Base-by-base conservation (phyloP, 257 asterid species). In the Plantago ovata region DNA sequence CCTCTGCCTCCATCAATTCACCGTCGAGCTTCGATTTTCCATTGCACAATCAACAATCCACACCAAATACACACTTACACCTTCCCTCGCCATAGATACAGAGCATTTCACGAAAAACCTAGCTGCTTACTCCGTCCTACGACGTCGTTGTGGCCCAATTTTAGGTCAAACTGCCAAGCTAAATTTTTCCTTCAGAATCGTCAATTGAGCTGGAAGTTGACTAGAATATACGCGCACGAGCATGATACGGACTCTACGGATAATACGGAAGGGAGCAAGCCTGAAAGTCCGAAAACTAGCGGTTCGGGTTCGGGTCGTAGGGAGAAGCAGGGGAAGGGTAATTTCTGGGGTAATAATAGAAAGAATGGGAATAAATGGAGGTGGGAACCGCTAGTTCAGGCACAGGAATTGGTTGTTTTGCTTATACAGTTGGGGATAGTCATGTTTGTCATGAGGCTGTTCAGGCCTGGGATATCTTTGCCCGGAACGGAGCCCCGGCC, bases 351-450 rank as follows among this genome's bases (percentile, higher is more conserved):
- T 21, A 63, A 53, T 5, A 57, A 42, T 19, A 42, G 43, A 6
- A 67, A 71, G 21, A 48, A 50, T 50, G 56, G 38, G 56, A 79
- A 71, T 54, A 82, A 75, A 55, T 92, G 96, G 98, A 75, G 65
- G 67, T 89, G 96, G 96, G 86, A 89, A 44, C 99, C 96, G 13
- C 79, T 93, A 42, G 67, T 89, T 55, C 95, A 84, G 57, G 99
- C 94, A 11, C 97, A 83, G 43, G 97, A 93, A 72, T 74, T 93
- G 59, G 95, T 95, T 40, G 85, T 86, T 70, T 69, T 91, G 81
- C 77, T 93, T 36, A 67, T 93, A 67, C 97, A 89, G 63, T 82
- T 89, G 32, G 95, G 96, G 71, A 79, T 93, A 55, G 95, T 82
- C 66, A 86, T 93, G 85, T 84, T 89, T 66, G 94, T 89, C 10